phyloP scores from a whole-genome alignment of 2,329 filamentous ascomycete species.

The Colletotrichum karsti region DNA sequence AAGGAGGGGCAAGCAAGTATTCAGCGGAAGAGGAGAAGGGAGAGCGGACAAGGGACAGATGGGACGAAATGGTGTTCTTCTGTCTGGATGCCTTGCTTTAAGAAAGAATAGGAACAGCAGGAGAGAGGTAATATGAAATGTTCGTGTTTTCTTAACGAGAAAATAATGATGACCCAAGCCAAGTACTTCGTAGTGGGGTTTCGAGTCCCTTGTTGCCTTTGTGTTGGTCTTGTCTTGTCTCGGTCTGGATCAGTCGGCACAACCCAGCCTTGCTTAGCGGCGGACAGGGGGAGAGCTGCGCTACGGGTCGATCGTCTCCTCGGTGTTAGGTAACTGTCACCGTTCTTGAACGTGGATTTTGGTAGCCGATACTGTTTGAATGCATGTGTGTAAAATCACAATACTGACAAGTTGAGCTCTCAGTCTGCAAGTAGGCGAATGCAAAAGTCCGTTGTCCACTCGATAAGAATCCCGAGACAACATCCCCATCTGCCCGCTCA shows the following conservation, averaged over 20 bases:
- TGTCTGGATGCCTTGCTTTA: not conserved
- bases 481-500: not conserved
- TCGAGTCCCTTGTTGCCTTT: not conserved
- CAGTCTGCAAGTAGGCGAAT: too few species aligned
- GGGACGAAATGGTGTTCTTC: not conserved
- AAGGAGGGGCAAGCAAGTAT: not conserved
- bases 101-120: not conserved
- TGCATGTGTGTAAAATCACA: too few species aligned
- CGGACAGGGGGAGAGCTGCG: slow-evolving; percentile 7
- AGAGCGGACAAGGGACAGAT: not conserved
- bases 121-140: not conserved
- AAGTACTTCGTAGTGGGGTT: not conserved
- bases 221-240: slow-evolving; percentile 3
- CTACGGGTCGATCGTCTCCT: slow-evolving; percentile 17
- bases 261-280: slow-evolving; percentile 25
- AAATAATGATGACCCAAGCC: not conserved
- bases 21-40: not conserved
- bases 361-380: too few species aligned
- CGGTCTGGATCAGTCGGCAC: slow-evolving; percentile 27
- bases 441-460: not conserved
- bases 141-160: not conserved
- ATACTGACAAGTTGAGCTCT: too few species aligned
- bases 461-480: not conserved
- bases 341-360: too few species aligned
- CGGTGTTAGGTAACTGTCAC: not conserved